These are phyloP conservation scores for Kodamaea fukazawae DNA, from an alignment of 805 yeast species.

Conservation along the genomic window DNA sequence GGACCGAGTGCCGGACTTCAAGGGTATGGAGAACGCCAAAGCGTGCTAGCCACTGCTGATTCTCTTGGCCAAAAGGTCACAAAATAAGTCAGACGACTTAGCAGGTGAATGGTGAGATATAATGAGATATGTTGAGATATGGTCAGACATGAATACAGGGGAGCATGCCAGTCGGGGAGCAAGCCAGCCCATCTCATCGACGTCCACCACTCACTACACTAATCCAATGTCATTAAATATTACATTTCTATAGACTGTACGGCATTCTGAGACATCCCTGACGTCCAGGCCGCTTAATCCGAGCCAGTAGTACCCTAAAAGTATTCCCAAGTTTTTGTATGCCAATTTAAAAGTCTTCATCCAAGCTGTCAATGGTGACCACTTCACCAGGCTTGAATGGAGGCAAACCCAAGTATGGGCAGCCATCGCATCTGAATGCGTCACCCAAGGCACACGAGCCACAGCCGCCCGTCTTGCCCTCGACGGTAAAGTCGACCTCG, in stretches of 20 bases:
- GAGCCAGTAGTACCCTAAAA: not conserved
- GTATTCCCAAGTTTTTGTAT: not conserved
- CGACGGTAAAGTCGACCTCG: constrained; percentile 93
- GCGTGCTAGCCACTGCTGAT: too few relatives aligned
- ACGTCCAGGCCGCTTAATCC: not conserved
- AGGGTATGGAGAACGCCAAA: too few relatives aligned
- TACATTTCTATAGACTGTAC: not conserved
- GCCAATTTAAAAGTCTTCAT: constrained; percentile 60
- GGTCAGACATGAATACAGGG: too few relatives aligned
- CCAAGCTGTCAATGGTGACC: constrained; percentile 69
- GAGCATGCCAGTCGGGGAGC: too few relatives aligned
- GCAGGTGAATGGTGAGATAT: too few relatives aligned
- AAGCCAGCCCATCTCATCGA: not conserved
- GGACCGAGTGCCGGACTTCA: too few relatives aligned
- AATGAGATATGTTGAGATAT: too few relatives aligned
- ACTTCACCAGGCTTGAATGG: constrained; percentile 98
- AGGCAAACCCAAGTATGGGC: constrained; percentile 95
- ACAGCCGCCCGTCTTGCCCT: constrained; percentile 96
- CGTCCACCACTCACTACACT: not conserved
- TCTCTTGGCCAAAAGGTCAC: too few relatives aligned
- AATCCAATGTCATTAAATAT: not conserved
- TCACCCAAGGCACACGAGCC: constrained; percentile 97
- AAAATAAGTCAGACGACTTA: too few relatives aligned
- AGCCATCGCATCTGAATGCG: constrained; percentile 97
- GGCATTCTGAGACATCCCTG: not conserved